Evolutionary conservation across 352 stramenopile species (phyloP), one percentile per base, ranked within the genome.

Genomic region (Pythium biforme): DNA sequence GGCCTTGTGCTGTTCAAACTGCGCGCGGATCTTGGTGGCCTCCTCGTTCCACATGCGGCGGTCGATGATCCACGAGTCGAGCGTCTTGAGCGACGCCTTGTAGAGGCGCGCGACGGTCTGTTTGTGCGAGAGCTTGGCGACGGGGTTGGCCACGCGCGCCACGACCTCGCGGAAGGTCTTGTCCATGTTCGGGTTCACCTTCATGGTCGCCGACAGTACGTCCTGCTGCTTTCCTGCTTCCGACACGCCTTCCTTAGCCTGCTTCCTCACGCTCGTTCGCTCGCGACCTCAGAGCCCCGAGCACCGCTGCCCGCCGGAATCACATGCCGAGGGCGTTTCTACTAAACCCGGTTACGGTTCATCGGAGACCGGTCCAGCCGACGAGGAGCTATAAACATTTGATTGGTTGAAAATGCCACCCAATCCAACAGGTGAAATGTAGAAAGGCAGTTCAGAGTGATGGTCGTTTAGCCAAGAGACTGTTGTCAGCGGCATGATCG

Each of bases 41-140:
- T 98, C 90, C 33, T 97, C 88, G 74, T 97, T 94, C 80, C 97
- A 99, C 62, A 98, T 85, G 62, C 98, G 90, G 64, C 96, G 88
- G 78, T 98, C 94, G 63, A 98, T 97, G 63, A 92, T 72, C 95
- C 95, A 99, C 74, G 81, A 97, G 55, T 92, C 81, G 50, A 98
- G 76, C 43, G 83, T 89, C 82, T 98, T 97, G 67, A 99, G 86
- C 60, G 90, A 92, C 69, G 97, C 76, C 66, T 97, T 96, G 76
- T 99, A 99, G 67, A 99, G 76, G 27, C 95, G 84, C 73, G 82
- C 85, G 59, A 96, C 89, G 51, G 74, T 83, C 76, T 97, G 89
- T 77, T 94, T 89, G 76, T 97, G 89, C 68, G 87, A 79, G 40
- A 97, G 81, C 69, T 80, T 76, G 66, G 81, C 72, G 54, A 69